Conservation (phyloP, 2,329 filamentous ascomycete genomes). For the Diplocarpon rosae region DNA sequence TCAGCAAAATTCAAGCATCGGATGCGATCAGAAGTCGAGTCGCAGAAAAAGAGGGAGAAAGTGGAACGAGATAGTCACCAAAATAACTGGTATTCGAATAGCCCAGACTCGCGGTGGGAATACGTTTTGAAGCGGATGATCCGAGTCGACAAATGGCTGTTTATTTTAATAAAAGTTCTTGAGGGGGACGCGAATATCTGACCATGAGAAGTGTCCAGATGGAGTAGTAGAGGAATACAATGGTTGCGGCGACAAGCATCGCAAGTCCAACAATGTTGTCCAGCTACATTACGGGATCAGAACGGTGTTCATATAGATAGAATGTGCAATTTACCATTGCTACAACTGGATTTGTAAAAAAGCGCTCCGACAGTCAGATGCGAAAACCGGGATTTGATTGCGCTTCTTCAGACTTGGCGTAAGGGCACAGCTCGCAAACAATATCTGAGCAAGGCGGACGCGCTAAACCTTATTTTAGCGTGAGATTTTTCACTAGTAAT, state of each 20-base stretch:
- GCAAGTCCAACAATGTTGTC: conserved; percentile 73
- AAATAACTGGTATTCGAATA: conserved; percentile 94
- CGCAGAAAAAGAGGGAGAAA: not conserved
- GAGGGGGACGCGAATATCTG: conserved; percentile 23
- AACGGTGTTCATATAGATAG: not conserved
- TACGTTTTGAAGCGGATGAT: conserved; percentile 85
- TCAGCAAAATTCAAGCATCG: not conserved
- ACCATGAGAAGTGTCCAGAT: conserved; percentile 98
- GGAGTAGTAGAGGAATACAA: conserved; percentile 83
- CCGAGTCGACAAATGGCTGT: conserved; percentile 92
- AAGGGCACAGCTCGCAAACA: too few species aligned
- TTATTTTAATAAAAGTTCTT: conserved; percentile 7
- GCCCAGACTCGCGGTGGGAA: conserved; percentile 98
- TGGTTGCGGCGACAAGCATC: conserved; percentile 64
- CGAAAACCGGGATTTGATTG: not conserved
- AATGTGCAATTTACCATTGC: conserved; percentile 24
- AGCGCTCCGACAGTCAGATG: conserved; percentile 18
- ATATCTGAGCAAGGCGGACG: too few species aligned
- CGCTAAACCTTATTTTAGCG: too few species aligned
- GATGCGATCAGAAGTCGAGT: not conserved
- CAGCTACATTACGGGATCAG: conserved; percentile 46
- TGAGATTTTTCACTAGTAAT: too few species aligned
- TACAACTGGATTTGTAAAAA: conserved; percentile 19
- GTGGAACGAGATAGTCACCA: conserved; percentile 29
- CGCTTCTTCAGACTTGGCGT: too few species aligned